Evolutionary conservation across 768 basidiomycete species (phyloP), one percentile per base, ranked within the genome.

Genomic region (Tricholomella constricta): DNA sequence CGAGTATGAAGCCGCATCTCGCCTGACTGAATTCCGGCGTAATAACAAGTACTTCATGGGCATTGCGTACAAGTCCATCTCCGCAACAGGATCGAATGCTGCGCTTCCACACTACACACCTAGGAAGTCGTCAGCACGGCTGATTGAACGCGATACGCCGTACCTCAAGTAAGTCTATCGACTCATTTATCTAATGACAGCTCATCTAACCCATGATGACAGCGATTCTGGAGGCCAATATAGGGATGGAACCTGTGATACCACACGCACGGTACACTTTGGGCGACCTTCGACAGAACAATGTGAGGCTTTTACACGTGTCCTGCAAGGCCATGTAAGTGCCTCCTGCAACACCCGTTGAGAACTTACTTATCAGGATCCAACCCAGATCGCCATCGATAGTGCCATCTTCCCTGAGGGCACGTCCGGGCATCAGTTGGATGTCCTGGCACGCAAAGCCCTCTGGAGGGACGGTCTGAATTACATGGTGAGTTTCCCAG

Each of bases 81-180:
- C 88, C 20, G 96, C 91, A 2, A 85, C 82, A 34, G 96, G 95
- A 2, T 78, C 90, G 2, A 96, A 99, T 65, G 95, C 91, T 50
- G 97, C 96, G 15, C 72, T 98, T 20, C 94, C 97, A 4, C 97
- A 99, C 71, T 98, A 99, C 69, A 78, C 81, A 0, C 94, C 97
- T 0, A 80, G 81, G 54, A 85, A 88, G 64, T 69, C 74, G 17
- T 78, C 76, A 15, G 88, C 89, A n/a, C 69, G 73, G 38, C 77
- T 89, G 71, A 90, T 99, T 60, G 85, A 88, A 59, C 78, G 83
- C 31, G 80, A 88, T 11, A 80, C 83, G 2, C 92, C 94, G 4
- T 99, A 96, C 69, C 80, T 99, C 52, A 95, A 92, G 91, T 93
- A 63, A 70, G 86, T 72, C 20, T 51, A 22, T 26, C 51, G 35